Evolutionary conservation across 2,329 filamentous ascomycete species (phyloP), one percentile per base, ranked within the genome.

Genomic region (Penicillium brasilianum): DNA sequence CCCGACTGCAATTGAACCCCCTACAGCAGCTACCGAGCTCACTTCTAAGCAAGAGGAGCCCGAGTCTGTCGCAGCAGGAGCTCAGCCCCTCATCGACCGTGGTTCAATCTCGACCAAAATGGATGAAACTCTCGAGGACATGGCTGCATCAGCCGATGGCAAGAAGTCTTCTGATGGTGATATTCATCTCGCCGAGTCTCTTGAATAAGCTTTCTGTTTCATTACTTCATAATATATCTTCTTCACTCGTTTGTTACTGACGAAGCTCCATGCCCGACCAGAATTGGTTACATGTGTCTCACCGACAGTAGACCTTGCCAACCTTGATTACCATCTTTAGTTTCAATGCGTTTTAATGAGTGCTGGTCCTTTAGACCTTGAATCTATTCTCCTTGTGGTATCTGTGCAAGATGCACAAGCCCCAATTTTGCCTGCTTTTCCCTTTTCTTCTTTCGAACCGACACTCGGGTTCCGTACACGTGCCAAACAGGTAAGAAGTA

Each of bases 121-220:
- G 32, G 72, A 74, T 5, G 55, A 64, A 13, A 58, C 61, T 18
- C 51, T 70, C 7, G 72, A 74, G 57, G 56, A 63, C n/a, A 55
- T 69, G 55, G 44, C 68, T 43, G 70, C 69, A 10, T 55, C 68
- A 36, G 69, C 71, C 20, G 69, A 74, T 32, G 70, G 66, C 34
- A 74, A 76, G 62, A 65, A 51, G 41, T 14, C 50, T 2, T 72
- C 71, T 32, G 68, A 74, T 43, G 69, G 70, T 53, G 63, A 64
- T 3, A 56, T 66, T 37, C 62, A 65, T 14, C 20, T 13, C 28
- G 18, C 28, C 11, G 54, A 58, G 34, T 51, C 28, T 14, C 55
- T n/a, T 44, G 36, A 52, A 20, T 20, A 53, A 30, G 16, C 30
- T 30, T 58, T 30, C 13, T 10, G 34, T 22, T 53, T 20, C 43